These are phyloP conservation scores for Rhodotorula sp. DNA, from an alignment of 1,284 basidiomycete species.

Conservation along the genomic window DNA sequence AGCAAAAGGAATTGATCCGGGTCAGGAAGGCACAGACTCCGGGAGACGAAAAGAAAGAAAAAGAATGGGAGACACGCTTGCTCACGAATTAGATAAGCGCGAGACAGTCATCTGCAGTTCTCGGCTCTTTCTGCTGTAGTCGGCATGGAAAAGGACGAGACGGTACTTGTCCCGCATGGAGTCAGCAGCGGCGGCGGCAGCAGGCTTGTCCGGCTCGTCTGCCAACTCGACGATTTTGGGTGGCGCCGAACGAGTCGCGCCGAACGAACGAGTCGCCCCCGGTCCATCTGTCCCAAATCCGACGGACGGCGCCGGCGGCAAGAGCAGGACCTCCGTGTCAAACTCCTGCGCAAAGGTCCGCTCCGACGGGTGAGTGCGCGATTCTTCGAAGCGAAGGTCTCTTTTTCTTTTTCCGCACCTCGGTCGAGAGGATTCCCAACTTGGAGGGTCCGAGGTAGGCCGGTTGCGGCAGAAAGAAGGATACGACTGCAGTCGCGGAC, in stretches of 20 bases:
- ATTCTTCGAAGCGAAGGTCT: slow-evolving; percentile 7
- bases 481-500: slow-evolving; percentile 3
- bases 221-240: slow-evolving; percentile 18
- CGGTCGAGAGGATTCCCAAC: background rate
- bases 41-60: background rate
- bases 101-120: slow-evolving; percentile 30
- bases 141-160: slow-evolving; percentile 36
- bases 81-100: slow-evolving; percentile 5
- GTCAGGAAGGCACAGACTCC: background rate
- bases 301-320: slow-evolving; percentile 16
- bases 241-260: no score
- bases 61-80: background rate
- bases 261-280: no score
- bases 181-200: background rate
- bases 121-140: slow-evolving; percentile 20
- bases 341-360: slow-evolving; percentile 16
- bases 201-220: background rate
- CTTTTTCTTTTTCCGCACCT: slow-evolving; percentile 10
- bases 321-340: slow-evolving; percentile 23
- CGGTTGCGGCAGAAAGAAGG: slow-evolving; percentile 36
- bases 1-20: background rate
- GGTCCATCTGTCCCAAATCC: background rate
- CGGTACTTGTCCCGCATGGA: background rate
- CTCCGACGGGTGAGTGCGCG: background rate
- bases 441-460: slow-evolving; percentile 28